A percentile compares a stretch with the other conserved stretches of the same genome.
These are phyloP conservation scores for Prunus padus DNA, from an alignment of 306 rosid species.

Conservation along the genomic window DNA sequence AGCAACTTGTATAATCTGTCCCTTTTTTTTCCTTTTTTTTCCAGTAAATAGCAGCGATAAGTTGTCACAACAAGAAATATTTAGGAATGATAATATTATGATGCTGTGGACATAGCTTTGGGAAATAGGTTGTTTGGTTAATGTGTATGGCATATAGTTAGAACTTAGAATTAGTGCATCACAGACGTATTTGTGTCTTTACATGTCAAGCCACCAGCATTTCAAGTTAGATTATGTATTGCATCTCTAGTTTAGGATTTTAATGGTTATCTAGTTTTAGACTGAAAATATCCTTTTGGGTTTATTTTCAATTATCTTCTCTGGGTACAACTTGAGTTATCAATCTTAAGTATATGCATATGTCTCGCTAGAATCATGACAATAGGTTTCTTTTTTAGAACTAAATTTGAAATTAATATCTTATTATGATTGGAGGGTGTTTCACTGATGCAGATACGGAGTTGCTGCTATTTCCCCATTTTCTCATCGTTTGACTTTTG, in stretches of 20 bases:
- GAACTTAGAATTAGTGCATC: not conserved
- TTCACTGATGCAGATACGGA: slow-evolving; percentile 53
- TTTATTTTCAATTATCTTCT: not conserved
- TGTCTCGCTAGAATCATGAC: not conserved
- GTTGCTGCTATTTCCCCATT: slow-evolving; percentile 91
- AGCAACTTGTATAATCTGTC: not conserved
- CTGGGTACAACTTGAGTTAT: not conserved
- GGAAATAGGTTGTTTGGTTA: not conserved
- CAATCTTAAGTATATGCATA: not conserved
- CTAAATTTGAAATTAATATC: not conserved
- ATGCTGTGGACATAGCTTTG: not conserved
- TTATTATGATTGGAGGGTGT: not conserved
- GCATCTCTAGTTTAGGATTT: not conserved
- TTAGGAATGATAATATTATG: not conserved
- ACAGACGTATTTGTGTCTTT: not conserved
- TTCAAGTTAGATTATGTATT: not conserved
- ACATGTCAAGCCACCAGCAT: not conserved
- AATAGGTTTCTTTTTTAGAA: not conserved
- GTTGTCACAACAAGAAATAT: not conserved
- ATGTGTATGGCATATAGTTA: not conserved
- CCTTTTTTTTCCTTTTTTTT: not conserved
- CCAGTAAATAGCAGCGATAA: not conserved
- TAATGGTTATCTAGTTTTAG: not conserved
- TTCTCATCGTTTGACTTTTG: slow-evolving; percentile 89
- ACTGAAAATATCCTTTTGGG: not conserved